These are phyloP conservation scores for Skeletonema marinoi DNA, from an alignment of 108 stramenopile genomes.

Conservation along the genomic window DNA sequence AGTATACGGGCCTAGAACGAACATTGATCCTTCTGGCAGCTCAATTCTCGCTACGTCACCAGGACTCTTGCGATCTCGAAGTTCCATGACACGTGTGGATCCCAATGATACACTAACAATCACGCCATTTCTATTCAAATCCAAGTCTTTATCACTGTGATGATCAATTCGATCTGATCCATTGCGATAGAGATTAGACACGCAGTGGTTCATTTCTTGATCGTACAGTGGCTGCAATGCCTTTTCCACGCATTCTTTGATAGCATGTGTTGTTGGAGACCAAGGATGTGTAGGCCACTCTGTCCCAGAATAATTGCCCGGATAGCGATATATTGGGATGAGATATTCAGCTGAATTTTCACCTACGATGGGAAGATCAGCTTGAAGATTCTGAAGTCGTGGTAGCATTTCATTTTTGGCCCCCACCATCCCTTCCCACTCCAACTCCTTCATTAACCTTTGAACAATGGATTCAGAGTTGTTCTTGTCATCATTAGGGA, in stretches of 20 bases:
- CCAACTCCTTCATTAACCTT: conserved; percentile 51
- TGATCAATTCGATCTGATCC: conserved; percentile 76
- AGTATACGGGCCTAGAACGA: conserved; percentile 74
- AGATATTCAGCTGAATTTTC: not conserved
- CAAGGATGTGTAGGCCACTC: conserved; percentile 76
- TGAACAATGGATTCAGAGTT: conserved; percentile 20
- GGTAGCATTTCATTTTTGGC: conserved; percentile 62
- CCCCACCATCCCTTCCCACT: conserved; percentile 77
- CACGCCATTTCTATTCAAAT: conserved; percentile 69
- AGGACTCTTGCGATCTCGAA: conserved; percentile 58
- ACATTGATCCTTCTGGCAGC: conserved; percentile 71
- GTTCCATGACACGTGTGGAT: conserved; percentile 59
- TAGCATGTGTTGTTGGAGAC: conserved; percentile 51
- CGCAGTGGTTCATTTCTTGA: conserved; percentile 83
- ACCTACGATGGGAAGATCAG: conserved; percentile 45
- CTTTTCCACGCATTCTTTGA: conserved; percentile 69
- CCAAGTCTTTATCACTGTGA: conserved; percentile 79
- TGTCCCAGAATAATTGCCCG: conserved; percentile 76
- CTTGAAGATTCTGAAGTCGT: conserved; percentile 77
- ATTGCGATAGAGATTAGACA: conserved; percentile 73
- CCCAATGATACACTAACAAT: conserved; percentile 78
- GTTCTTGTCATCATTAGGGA: conserved; percentile 8
- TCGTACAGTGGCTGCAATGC: conserved; percentile 56
- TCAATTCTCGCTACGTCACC: conserved; percentile 60
- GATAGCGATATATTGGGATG: conserved; percentile 74